Evolutionary conservation across 768 basidiomycete species (phyloP), one percentile per base, ranked within the genome.

Genomic region (Mycena crocata): DNA sequence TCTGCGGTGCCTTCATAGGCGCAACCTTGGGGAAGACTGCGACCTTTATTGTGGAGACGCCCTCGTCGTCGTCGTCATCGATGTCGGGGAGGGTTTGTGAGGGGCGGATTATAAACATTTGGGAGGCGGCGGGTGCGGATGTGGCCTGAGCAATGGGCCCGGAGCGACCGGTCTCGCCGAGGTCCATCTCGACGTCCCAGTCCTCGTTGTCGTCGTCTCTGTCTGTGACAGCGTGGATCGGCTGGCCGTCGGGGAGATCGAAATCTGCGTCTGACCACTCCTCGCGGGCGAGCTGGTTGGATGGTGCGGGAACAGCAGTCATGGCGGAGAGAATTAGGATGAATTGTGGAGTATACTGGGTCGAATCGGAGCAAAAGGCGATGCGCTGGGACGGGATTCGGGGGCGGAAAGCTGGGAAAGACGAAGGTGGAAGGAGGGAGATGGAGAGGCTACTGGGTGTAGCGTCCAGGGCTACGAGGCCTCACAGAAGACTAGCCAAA

Each of bases 211-310:
- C 74, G 48, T 87, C 84, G 64, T 89, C 88, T 79, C 85, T 90
- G 83, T 91, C 90, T 24, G 85, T 86, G 28, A 84, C 84, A 39
- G 90, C 78, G 71, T 90, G 87, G 56, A 93, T 85, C 52, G 87
- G 83, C 51, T 86, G 86, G 45, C 87, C 93, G 51, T 95, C 93
- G 59, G 91, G 90, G 24, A 95, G 81, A 76, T 94, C 93, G 75
- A 95, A 94, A 79, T 95, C 93, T 67, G 91, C 91, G 78, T 95
- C 93, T 46, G 87, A 85, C 93, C 93, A 95, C 81, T 94, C 92
- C 79, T 95, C 93, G 68, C 87, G 86, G 60, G 84, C 77, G 40
- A 83, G 73, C 44, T 81, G 78, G 67, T 85, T 81, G 49, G 86
- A 80, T 15, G 89, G 90, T 7, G 90, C 87, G 39, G 87, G 87